Conservation (phyloP, 768 basidiomycete genomes). For the Tremella mesenterica region DNA sequence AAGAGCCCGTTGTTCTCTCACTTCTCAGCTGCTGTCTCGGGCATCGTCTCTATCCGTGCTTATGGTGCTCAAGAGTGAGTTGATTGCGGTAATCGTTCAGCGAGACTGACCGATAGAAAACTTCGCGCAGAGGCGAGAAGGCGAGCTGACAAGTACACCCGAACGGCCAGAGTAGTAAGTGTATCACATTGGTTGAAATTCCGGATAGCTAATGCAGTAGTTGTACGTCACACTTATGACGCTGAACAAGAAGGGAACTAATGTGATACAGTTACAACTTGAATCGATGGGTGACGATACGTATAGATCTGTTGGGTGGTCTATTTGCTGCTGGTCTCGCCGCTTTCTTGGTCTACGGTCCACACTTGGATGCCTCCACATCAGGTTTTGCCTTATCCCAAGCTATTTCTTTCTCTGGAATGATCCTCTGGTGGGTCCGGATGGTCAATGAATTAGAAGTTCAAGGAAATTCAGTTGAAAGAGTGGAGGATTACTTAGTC, state of each 20-base stretch:
- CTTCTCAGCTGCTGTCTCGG: slow-evolving; percentile 55
- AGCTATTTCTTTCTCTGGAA: slow-evolving; percentile 38
- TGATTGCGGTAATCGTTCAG: not conserved
- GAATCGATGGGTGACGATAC: slow-evolving; percentile 45
- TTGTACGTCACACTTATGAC: no score
- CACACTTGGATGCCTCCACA: slow-evolving; percentile 33
- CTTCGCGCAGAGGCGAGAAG: slow-evolving; percentile 49
- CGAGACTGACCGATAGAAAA: slow-evolving; percentile 19
- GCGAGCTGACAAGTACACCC: slow-evolving; percentile 52
- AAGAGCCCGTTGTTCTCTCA: slow-evolving; percentile 51
- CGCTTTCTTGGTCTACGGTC: slow-evolving; percentile 53
- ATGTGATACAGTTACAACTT: slow-evolving; percentile 42
- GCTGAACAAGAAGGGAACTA: no score
- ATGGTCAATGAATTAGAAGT: slow-evolving; percentile 44
- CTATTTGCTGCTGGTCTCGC: slow-evolving; percentile 54
- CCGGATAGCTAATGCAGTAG: no score
- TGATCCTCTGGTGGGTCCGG: slow-evolving; percentile 37
- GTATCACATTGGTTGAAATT: not conserved
- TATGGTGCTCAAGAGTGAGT: slow-evolving; percentile 53
- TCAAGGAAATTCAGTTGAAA: slow-evolving; percentile 45
- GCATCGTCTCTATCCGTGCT: slow-evolving; percentile 55
- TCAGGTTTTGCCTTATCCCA: slow-evolving; percentile 44
- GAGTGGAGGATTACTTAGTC: slow-evolving; percentile 53
- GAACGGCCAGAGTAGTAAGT: slow-evolving; percentile 30
- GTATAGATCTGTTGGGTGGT: slow-evolving; percentile 57